These are phyloP conservation scores for Plasmodium coatneyi DNA, from an alignment of 169 alveolate species.

Conservation along the genomic window DNA sequence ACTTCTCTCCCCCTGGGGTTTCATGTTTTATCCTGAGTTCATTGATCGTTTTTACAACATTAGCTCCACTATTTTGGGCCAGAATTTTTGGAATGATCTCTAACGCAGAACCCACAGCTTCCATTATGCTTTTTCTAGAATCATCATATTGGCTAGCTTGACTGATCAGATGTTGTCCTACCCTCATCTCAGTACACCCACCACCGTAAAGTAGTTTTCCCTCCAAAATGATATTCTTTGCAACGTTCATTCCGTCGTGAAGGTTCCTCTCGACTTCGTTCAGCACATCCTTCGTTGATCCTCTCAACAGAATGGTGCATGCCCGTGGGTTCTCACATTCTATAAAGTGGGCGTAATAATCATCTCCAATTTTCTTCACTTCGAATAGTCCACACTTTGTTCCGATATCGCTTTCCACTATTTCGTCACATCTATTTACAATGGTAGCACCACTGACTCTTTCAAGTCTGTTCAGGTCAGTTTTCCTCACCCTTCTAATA, in stretches of 20 bases:
- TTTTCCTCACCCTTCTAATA: conserved; percentile 94
- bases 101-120: conserved; percentile 97
- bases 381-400: conserved; percentile 96
- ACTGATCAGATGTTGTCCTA: conserved; percentile 92
- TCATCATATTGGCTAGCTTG: conserved; percentile 79
- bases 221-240: conserved; percentile 96
- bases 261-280: conserved; percentile 97
- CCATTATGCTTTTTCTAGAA: conserved; percentile 90
- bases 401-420: conserved; percentile 94
- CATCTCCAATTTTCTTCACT: conserved; percentile 94
- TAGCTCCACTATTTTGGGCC: conserved; percentile 99
- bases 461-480: conserved; percentile 98
- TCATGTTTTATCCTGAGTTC: conserved; percentile 93
- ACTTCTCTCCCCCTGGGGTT: conserved; percentile 79
- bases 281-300: conserved; percentile 99
- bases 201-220: conserved; percentile 99
- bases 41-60: conserved; percentile 92
- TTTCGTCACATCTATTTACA: conserved; percentile 98
- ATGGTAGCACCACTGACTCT: conserved; percentile 97
- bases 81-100: conserved; percentile 99
- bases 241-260: conserved; percentile 98
- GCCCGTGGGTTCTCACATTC: conserved; percentile 96
- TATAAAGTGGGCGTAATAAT: conserved; percentile 87
- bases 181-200: conserved; percentile 99
- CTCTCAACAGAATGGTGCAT: conserved; percentile 97